phyloP scores from a whole-genome alignment of 2,329 filamentous ascomycete species.

The Xylariaceae sp. region DNA sequence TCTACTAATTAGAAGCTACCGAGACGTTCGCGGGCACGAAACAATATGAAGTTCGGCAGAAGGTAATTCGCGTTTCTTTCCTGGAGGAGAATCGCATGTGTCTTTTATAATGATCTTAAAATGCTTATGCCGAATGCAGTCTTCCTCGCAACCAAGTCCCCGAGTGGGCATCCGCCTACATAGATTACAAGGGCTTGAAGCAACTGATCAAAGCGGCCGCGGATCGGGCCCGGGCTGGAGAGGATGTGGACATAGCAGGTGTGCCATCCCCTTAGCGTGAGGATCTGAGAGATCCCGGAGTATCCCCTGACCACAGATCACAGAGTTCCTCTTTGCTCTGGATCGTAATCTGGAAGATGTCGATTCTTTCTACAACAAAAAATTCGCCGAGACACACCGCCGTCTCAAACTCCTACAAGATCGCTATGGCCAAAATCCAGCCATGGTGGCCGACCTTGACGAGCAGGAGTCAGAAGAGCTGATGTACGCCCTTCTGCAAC shows the following conservation, averaged over 20 bases:
- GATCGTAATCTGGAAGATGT: constrained; percentile 97
- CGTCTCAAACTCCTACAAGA: constrained; percentile 82
- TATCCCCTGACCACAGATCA: constrained; percentile 36
- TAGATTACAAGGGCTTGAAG: constrained; percentile 89
- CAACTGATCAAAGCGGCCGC: constrained; percentile 85
- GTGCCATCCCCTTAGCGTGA: constrained; percentile 39
- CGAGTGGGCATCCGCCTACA: constrained; percentile 78
- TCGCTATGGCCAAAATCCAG: constrained; percentile 71
- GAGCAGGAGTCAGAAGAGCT: constrained; percentile 87
- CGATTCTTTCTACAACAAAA: constrained; percentile 94
- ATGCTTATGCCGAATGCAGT: constrained; percentile 36
- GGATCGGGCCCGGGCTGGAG: constrained; percentile 59
- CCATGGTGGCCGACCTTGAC: constrained; percentile 68
- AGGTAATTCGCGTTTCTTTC: constrained; percentile 40
- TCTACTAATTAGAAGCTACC: neutral
- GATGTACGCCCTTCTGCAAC: constrained; percentile 81
- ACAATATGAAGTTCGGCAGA: constrained; percentile 57
- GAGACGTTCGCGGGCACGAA: constrained; percentile 13
- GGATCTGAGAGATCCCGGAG: constrained; percentile 33
- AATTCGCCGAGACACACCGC: constrained; percentile 77
- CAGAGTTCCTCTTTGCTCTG: constrained; percentile 95
- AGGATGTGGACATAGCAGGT: constrained; percentile 87
- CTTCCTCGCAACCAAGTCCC: constrained; percentile 79
- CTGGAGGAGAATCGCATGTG: neutral
- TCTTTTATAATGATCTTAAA: constrained; percentile 1